Percentiles rank a stretch among this genome's conserved stretches.
Conservation (phyloP, 202 grass and related monocot species). For the Panicum virgatum region DNA sequence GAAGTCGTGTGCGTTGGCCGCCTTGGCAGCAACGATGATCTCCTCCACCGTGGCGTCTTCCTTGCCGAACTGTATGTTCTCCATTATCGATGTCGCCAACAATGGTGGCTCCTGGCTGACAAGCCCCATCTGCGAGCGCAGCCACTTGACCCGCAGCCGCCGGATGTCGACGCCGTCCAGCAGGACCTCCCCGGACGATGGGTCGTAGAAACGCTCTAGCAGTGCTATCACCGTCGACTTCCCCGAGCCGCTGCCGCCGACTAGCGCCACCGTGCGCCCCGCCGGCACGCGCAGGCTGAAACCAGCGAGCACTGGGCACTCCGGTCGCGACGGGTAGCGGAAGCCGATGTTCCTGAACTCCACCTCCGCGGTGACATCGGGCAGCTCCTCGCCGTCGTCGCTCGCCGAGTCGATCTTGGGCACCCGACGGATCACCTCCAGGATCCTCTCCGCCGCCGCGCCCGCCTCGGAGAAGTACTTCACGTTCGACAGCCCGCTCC, state of each 20-base stretch:
- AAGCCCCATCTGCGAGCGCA: conserved; percentile 83
- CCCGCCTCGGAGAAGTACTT: conserved; percentile 89
- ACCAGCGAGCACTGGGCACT: conserved; percentile 62
- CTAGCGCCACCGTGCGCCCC: conserved; percentile 66
- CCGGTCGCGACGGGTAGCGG: conserved; percentile 75
- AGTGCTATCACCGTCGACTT: conserved; percentile 86
- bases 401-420: conserved; percentile 82
- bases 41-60: conserved; percentile 83
- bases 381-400: conserved; percentile 49
- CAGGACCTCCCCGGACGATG: conserved; percentile 48
- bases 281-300: conserved; percentile 70
- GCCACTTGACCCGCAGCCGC: conserved; percentile 71
- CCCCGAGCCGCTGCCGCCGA: conserved; percentile 72
- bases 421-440: conserved; percentile 65
- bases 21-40: conserved; percentile 63
- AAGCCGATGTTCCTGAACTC: conserved; percentile 74
- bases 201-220: conserved; percentile 85
- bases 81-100: conserved; percentile 73
- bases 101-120: conserved; percentile 91
- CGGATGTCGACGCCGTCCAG: conserved; percentile 77
- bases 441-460: conserved; percentile 63
- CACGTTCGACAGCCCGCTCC: conserved; percentile 67
- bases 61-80: conserved; percentile 90
- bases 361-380: conserved; percentile 58
- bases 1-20: conserved; percentile 88